Conservation (phyloP, 257 asterid species). For the Oldenlandia corymbosa region DNA sequence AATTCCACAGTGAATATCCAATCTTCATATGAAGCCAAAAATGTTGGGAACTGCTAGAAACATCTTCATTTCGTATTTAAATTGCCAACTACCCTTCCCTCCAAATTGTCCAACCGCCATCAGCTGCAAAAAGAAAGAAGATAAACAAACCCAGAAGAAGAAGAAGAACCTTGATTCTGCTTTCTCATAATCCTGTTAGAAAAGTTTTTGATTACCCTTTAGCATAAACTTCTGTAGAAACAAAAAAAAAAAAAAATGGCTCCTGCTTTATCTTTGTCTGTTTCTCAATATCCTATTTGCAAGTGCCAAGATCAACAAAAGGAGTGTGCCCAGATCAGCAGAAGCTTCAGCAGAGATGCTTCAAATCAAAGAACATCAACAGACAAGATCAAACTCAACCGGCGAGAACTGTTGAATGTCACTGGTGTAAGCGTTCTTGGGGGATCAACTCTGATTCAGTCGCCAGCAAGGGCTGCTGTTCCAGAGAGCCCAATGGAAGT, state of each 20-base stretch:
- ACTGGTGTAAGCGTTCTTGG: slow-evolving; percentile 36
- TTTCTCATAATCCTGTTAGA: neutral
- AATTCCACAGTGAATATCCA: slow-evolving; percentile 1
- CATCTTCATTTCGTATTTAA: slow-evolving; percentile 22
- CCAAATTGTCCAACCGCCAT: slow-evolving; percentile 22
- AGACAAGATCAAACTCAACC: slow-evolving; percentile 22
- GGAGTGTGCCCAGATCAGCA: slow-evolving; percentile 18
- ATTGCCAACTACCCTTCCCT: slow-evolving; percentile 26
- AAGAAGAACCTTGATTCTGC: too few species aligned
- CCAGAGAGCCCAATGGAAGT: slow-evolving; percentile 42
- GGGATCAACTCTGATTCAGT: slow-evolving; percentile 27
- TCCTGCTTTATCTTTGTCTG: slow-evolving; percentile 27
- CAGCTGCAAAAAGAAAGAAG: neutral
- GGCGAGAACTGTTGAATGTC: slow-evolving; percentile 34
- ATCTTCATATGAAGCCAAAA: slow-evolving; percentile 3
- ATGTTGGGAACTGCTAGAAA: slow-evolving; percentile 27
- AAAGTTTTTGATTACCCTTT: neutral
- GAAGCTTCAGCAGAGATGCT: slow-evolving; percentile 4
- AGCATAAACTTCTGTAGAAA: neutral
- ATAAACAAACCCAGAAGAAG: neutral
- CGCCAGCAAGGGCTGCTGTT: slow-evolving; percentile 32
- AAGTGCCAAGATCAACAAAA: slow-evolving; percentile 40
- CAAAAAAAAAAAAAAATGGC: slow-evolving; percentile 42
- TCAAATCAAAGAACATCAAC: slow-evolving; percentile 16
- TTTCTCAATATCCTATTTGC: slow-evolving; percentile 38